Evolutionary conservation across 495 filamentous ascomycete species (phyloP).

Genomic region (Tuber brumale): DNA sequence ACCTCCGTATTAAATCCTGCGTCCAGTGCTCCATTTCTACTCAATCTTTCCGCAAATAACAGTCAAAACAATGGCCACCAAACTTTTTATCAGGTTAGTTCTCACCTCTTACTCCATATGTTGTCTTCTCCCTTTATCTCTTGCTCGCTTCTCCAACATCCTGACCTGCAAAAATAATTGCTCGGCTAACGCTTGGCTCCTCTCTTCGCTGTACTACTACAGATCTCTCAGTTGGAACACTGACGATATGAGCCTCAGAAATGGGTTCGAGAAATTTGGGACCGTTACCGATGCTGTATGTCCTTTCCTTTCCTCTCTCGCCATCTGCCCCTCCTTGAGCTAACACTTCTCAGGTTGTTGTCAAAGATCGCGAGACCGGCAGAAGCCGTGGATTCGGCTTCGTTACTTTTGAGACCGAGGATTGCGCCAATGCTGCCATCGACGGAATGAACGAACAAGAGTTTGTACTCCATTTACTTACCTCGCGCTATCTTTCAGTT

Average conservation of each 20-base stretch:
- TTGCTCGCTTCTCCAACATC: neutral
- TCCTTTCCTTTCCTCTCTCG: constrained; percentile 25
- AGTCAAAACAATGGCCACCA: constrained; percentile 22
- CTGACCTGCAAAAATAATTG: neutral
- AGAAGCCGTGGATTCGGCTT: constrained; percentile 97
- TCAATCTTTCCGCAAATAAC: constrained; percentile 9
- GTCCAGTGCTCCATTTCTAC: constrained; percentile 12
- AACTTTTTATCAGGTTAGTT: constrained; percentile 33
- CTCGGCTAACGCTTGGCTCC: neutral
- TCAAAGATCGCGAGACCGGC: constrained; percentile 91
- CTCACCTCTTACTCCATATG: neutral
- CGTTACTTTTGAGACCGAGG: constrained; percentile 72
- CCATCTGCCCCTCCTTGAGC: neutral
- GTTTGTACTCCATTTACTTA: constrained; percentile 51
- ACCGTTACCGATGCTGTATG: constrained; percentile 84
- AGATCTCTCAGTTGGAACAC: constrained; percentile 64
- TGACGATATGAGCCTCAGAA: constrained; percentile 68
- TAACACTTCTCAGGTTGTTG: constrained; percentile 61
- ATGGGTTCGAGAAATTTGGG: constrained; percentile 83
- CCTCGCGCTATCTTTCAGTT: neutral
- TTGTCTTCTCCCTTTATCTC: neutral
- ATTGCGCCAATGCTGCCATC: constrained; percentile 65
- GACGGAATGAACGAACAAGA: constrained; percentile 80
- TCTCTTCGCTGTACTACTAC: neutral
- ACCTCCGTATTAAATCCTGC: constrained; percentile 15